Evolutionary conservation across 2,329 filamentous ascomycete genomes (phyloP), one percentile per base, ranked within the genome.

Genomic region (Sporothrix globosa): DNA sequence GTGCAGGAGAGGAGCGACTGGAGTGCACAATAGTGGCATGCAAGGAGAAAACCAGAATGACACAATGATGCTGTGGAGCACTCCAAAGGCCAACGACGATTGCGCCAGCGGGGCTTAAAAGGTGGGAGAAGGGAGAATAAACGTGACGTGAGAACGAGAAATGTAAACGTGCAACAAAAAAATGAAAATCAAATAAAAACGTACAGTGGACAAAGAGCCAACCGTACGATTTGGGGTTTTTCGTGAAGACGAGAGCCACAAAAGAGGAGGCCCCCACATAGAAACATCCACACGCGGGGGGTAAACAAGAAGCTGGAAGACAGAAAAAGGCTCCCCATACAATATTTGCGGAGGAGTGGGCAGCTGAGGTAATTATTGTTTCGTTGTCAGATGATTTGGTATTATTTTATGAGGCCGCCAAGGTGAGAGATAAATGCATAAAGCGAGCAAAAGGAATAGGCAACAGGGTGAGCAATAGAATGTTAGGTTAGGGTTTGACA

Each of bases 271-370:
- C 44, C 61, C 61, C 61, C 61, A 65, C 61, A n/a, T 44, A 65
- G 30, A 48, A 34, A 19, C 61, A 50, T 34, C 61, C 50, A 67
- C 50, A 54, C 30, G 50, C 46, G 46, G 65, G 48, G 48, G 30
- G 34, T 30, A 34, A 34, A 24, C n/a, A 21, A 24, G 53, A 30
- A 63, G 21, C 41, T 14, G 41, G 21, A n/a, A 44, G n/a, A 63
- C 24, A 61, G 13, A 46, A 21, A 58, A 69, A 66, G 48, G 44
- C 39, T 30, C 44, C 67, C 56, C 58, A 65, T 69, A 30, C 68
- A 63, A 34, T 21, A 21, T 46, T 30, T 46, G 30, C 17, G 46
- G 58, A 56, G 54, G 24, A 46, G 27, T 19, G 34, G 30, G 11
- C 24, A 21, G 7, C 30, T 67, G 48, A 19, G 48, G 50, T 34